Evolutionary conservation across 768 basidiomycete genomes (phyloP).

Genomic region (Leccinum variicolor): DNA sequence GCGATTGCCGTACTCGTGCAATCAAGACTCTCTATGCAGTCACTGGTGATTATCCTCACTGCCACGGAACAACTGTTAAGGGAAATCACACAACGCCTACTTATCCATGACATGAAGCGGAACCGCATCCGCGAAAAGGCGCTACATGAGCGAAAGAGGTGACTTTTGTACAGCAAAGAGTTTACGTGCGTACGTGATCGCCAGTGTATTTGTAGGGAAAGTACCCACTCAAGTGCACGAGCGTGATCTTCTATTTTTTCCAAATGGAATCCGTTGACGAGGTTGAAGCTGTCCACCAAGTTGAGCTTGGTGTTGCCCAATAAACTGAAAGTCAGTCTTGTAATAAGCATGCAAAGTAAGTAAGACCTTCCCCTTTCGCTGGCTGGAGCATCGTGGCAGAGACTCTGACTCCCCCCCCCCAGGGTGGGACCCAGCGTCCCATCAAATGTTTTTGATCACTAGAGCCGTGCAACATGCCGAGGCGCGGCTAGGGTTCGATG

Average conservation of each 20-base stretch:
- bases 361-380: neutral
- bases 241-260: conserved; percentile 18
- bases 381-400: neutral
- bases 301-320: conserved; percentile 1
- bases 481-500: neutral
- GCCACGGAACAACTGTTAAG: conserved; percentile 10
- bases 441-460: neutral
- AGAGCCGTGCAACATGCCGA: conserved; percentile 2
- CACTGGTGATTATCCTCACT: conserved; percentile 8
- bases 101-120: conserved; percentile 23
- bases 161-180: neutral
- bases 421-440: neutral
- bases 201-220: neutral
- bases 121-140: neutral
- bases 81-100: conserved; percentile 20
- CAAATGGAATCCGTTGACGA: conserved; percentile 4
- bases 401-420: neutral
- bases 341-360: neutral
- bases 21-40: neutral
- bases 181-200: conserved; percentile 9
- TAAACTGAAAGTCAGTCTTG: neutral
- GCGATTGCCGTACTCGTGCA: neutral
- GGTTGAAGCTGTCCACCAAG: conserved; percentile 3
- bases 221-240: neutral
- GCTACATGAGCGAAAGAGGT: conserved; percentile 2